These are phyloP conservation scores for Thermothelomyces thermophilus DNA, from an alignment of 2,329 filamentous ascomycete genomes.

Conservation along the genomic window DNA sequence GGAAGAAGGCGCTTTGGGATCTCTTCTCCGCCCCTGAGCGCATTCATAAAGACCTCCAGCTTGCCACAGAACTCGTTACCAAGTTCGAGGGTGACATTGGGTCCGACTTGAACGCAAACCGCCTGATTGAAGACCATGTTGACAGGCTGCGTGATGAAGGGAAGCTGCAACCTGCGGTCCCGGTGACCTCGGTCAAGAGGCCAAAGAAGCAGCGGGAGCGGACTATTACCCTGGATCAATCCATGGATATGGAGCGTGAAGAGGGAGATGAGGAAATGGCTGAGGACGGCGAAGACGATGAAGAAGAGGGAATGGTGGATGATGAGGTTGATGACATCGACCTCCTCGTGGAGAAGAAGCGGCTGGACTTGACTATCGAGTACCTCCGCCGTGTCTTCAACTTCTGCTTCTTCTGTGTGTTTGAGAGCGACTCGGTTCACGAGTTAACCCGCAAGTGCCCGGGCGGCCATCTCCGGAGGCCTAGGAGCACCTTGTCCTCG, in stretches of 20 bases:
- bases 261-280: constrained; percentile 55
- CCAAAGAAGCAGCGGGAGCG: constrained; percentile 53
- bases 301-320: constrained; percentile 69
- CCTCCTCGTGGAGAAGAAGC: constrained; percentile 87
- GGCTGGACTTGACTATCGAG: constrained; percentile 89
- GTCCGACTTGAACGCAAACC: constrained; percentile 65
- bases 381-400: constrained; percentile 95
- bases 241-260: constrained; percentile 64
- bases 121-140: constrained; percentile 80
- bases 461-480: constrained; percentile 90
- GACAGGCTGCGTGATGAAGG: constrained; percentile 73
- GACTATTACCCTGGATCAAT: constrained; percentile 54
- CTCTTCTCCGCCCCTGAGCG: constrained; percentile 91
- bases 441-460: constrained; percentile 94
- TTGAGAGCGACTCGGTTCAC: constrained; percentile 95
- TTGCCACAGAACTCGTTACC: constrained; percentile 73
- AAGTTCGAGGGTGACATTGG: constrained; percentile 84
- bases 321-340: constrained; percentile 90
- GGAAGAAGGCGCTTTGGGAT: constrained; percentile 96
- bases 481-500: constrained; percentile 75
- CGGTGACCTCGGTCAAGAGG: constrained; percentile 51
- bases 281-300: constrained; percentile 70
- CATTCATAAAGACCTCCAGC: constrained; percentile 79
- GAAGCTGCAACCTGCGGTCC: constrained; percentile 61
- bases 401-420: constrained; percentile 99